Evolutionary conservation across 2,329 filamentous ascomycete species (phyloP).

Genomic region (Elsinoe australis): DNA sequence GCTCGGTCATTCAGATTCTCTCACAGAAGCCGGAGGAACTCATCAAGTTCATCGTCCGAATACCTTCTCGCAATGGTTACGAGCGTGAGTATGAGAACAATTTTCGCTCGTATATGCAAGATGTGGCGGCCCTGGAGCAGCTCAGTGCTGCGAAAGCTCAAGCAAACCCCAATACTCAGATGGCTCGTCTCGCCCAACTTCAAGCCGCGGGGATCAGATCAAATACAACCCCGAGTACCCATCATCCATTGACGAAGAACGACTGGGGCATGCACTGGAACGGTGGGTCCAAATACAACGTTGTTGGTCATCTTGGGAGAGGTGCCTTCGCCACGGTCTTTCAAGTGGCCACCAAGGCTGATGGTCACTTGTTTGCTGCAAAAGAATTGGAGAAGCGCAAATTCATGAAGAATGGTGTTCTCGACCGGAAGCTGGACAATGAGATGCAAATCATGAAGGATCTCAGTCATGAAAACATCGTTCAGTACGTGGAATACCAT

Average conservation of each 20-base stretch:
- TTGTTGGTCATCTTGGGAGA: slow-evolving; percentile 73
- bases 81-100: slow-evolving; percentile 61
- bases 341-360: slow-evolving; percentile 75
- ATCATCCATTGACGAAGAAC: slow-evolving; percentile 24
- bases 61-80: slow-evolving; percentile 64
- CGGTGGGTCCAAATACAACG: slow-evolving; percentile 77
- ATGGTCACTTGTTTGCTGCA: slow-evolving; percentile 76
- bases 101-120: slow-evolving; percentile 56
- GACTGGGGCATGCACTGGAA: slow-evolving; percentile 66
- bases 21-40: slow-evolving; percentile 49
- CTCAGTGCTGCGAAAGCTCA: slow-evolving; percentile 8
- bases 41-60: slow-evolving; percentile 75
- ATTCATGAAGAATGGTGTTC: slow-evolving; percentile 84
- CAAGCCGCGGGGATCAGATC: neutral
- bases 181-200: too few relatives aligned
- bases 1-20: slow-evolving; percentile 64
- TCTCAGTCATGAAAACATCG: slow-evolving; percentile 79
- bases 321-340: slow-evolving; percentile 94
- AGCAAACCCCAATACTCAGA: slow-evolving; percentile 1
- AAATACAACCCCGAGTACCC: slow-evolving; percentile 19
- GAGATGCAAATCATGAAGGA: slow-evolving; percentile 94
- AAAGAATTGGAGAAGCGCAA: slow-evolving; percentile 91
- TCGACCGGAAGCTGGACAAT: slow-evolving; percentile 89
- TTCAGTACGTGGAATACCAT: slow-evolving; percentile 81
- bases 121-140: slow-evolving; percentile 25